phyloP scores from a whole-genome alignment of 768 basidiomycete species.

The Tulasnella sp. region DNA sequence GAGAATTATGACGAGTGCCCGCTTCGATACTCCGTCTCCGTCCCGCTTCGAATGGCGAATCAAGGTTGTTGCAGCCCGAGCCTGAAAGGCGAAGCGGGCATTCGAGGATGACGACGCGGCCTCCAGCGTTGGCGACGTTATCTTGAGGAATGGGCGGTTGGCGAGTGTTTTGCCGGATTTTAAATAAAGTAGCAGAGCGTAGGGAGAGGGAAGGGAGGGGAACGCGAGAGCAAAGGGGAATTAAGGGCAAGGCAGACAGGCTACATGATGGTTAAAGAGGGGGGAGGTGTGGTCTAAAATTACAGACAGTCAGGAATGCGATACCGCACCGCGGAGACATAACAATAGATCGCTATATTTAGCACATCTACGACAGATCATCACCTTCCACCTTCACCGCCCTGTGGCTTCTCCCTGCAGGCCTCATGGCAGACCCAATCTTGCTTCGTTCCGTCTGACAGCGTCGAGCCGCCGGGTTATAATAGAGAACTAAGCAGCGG shows the following conservation, averaged over 20 bases:
- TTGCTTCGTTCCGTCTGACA: not conserved
- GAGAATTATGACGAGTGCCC: constrained; percentile 6
- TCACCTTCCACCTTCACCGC: not conserved
- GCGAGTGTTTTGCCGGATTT: not conserved
- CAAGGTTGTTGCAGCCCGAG: not conserved
- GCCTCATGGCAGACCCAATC: not conserved
- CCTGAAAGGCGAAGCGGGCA: not conserved
- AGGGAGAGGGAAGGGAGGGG: not conserved
- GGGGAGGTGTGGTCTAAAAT: not conserved
- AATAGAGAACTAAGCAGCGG: not conserved
- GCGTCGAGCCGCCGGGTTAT: not conserved
- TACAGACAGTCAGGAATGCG: not conserved
- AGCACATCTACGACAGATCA: not conserved
- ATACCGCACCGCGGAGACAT: not conserved
- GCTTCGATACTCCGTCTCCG: not conserved
- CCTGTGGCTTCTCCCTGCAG: not conserved
- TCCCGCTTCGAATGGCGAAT: not conserved
- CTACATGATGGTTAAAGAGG: not conserved
- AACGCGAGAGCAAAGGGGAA: not conserved
- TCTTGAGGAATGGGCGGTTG: not conserved
- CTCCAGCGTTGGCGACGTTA: not conserved
- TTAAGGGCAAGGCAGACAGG: not conserved
- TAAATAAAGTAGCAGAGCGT: not conserved
- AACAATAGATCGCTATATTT: not conserved
- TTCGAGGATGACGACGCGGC: constrained; percentile 1